phyloP scores from a whole-genome alignment of 176 grass and related monocot species.

The Bromus sterilis region DNA sequence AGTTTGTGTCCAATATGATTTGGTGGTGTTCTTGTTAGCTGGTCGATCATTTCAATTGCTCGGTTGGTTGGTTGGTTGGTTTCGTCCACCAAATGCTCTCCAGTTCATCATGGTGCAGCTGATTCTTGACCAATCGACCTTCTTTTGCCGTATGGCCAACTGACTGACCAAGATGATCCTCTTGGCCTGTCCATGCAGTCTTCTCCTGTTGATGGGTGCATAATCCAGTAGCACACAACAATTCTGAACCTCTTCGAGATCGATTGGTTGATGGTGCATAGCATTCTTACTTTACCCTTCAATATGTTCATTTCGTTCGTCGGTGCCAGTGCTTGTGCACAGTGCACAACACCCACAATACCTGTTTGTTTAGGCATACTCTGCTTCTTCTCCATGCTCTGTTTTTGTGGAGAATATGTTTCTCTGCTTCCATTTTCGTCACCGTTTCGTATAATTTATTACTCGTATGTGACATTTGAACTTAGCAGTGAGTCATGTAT shows the following conservation, averaged over 20 bases:
- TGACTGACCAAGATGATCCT: not conserved
- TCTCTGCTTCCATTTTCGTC: not conserved
- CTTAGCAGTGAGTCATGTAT: not conserved
- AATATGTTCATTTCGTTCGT: not conserved
- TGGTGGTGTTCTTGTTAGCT: not conserved
- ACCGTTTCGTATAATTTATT: not conserved
- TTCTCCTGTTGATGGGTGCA: not conserved
- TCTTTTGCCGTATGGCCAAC: not conserved
- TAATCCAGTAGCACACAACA: not conserved
- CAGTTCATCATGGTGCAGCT: not conserved
- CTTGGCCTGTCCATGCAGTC: not conserved
- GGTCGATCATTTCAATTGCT: not conserved
- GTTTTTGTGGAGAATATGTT: not conserved
- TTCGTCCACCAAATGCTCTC: not conserved
- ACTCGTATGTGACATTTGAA: not conserved
- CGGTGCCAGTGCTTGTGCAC: not conserved
- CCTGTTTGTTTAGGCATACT: not conserved
- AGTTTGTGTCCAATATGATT: not conserved
- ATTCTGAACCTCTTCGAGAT: not conserved
- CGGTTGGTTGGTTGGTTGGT: not conserved
- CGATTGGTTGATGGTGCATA: not conserved
- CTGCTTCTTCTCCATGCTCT: not conserved
- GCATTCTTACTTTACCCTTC: not conserved
- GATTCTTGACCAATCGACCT: not conserved
- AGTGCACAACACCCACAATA: not conserved